These are phyloP conservation scores for Capronia epimyces DNA, from an alignment of 2,329 filamentous ascomycete genomes.

Conservation along the genomic window DNA sequence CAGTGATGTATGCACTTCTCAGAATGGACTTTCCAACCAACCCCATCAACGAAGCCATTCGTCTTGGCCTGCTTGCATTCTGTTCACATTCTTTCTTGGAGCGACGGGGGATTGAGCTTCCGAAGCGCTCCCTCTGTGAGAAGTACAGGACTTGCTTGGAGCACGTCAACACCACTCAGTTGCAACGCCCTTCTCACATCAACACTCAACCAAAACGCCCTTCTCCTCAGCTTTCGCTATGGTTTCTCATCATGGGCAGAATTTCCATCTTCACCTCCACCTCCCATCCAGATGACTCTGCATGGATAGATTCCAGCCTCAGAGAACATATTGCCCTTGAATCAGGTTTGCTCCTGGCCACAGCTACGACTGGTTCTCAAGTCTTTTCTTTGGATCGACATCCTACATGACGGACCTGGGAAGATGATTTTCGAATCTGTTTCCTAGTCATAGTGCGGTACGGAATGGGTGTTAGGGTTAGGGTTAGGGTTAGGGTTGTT, in stretches of 20 bases:
- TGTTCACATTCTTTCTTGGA: constrained; percentile 38
- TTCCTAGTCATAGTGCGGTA: too few relatives aligned
- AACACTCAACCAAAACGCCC: neutral
- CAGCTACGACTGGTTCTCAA: constrained; percentile 28
- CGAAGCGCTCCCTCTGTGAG: constrained; percentile 23
- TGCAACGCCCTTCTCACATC: neutral
- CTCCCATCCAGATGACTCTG: constrained; percentile 6
- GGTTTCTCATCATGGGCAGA: constrained; percentile 26
- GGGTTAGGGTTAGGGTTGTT: too few relatives aligned
- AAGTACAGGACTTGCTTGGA: constrained; percentile 19
- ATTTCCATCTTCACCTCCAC: constrained; percentile 6
- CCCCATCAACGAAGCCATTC: constrained; percentile 36
- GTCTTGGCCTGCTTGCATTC: constrained; percentile 40
- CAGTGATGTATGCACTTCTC: constrained; percentile 41
- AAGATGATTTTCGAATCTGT: neutral
- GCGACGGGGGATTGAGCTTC: constrained; percentile 30
- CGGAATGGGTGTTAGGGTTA: too few relatives aligned
- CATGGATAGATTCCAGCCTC: constrained; percentile 8
- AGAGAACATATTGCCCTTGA: constrained; percentile 1
- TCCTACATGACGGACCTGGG: constrained; percentile 29
- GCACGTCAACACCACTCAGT: constrained; percentile 2
- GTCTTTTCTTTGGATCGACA: constrained; percentile 33
- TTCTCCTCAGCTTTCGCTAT: constrained; percentile 13
- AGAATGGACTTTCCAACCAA: constrained; percentile 31
- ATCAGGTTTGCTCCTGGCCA: constrained; percentile 1